Conservation (phyloP, 169 alveolate species). For the Plasmodium adleri region DNA sequence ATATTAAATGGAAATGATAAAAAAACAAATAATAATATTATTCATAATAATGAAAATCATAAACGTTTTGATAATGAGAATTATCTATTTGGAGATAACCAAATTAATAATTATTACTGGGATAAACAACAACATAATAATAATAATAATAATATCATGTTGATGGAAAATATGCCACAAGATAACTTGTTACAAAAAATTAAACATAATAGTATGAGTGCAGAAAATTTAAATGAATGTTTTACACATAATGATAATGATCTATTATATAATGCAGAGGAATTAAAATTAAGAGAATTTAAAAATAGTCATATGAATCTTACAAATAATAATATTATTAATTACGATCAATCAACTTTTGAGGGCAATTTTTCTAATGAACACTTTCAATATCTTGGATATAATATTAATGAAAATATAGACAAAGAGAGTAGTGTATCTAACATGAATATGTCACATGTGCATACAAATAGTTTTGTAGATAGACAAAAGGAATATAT, state of each 20-base stretch:
- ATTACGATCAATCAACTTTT: no score
- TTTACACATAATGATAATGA: no score
- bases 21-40: conserved; percentile 5
- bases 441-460: not conserved
- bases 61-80: not conserved
- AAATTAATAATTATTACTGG: not conserved
- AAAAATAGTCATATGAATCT: no score
- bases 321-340: no score
- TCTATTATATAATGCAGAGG: no score
- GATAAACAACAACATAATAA: no score
- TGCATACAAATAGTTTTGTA: not conserved
- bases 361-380: not conserved
- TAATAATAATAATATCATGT: no score
- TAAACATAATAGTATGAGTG: conserved; percentile 15
- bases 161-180: conserved; percentile 14
- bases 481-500: not conserved
- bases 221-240: not conserved
- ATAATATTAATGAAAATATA: not conserved
- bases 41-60: conserved; percentile 1
- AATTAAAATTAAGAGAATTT: no score
- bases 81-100: not conserved
- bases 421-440: not conserved
- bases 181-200: conserved; percentile 57
- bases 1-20: not conserved
- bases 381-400: not conserved